Base-by-base conservation (phyloP, 1,284 basidiomycete species). In the Bondarzewia mesenterica region DNA sequence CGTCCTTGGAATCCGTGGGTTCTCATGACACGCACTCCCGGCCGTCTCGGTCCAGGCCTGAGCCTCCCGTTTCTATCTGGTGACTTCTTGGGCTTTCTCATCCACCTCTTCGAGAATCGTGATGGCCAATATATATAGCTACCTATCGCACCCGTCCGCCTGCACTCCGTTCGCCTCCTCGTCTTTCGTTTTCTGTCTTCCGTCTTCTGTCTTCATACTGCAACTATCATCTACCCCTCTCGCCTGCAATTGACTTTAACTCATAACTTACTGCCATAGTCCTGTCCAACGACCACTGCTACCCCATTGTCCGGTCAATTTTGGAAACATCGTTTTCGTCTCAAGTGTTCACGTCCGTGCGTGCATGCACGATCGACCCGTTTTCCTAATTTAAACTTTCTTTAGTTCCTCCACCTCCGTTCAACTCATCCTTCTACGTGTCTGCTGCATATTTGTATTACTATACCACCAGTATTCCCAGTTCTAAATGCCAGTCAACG, bases 1-100 rank as follows among this genome's bases (percentile, higher is more conserved):
- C 56, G 86, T 99, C 25, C 75, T 99, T 44, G 93, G 95, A 47
- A 80, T 98, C 52, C 82, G 85, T 53, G 77, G 75, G 35, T 77
- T 74, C 57, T 32, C 29, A n/a, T 32, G n/a, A 32, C 29, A 42
- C 46, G 36, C 42, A 38, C 10, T 27, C 47, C 45, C 35, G 15
- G 42, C 29, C 38, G 18, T 18, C 15, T 42, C 12, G 4, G 16
- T 15, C 18, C 4, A 18, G 38, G n/a, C 29, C 29, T n/a, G n/a
- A 10, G 29, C n/a, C 18, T 18, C 21, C 18, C n/a, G 12, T 40
- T 16, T 40, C 10, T n/a, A 35, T 35, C n/a, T 35, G 32, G n/a
- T n/a, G 12, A 25, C 44, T 29, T 22, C 41, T 26, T 23, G 16
- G 26, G 27, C 40, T 18, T 38, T n/a, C 22, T 29, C 29, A 7